A percentile compares a stretch with the other conserved stretches of the same genome.
These are phyloP conservation scores for Lepidium africanum DNA, from an alignment of 345 rosid genomes.

Conservation along the genomic window DNA sequence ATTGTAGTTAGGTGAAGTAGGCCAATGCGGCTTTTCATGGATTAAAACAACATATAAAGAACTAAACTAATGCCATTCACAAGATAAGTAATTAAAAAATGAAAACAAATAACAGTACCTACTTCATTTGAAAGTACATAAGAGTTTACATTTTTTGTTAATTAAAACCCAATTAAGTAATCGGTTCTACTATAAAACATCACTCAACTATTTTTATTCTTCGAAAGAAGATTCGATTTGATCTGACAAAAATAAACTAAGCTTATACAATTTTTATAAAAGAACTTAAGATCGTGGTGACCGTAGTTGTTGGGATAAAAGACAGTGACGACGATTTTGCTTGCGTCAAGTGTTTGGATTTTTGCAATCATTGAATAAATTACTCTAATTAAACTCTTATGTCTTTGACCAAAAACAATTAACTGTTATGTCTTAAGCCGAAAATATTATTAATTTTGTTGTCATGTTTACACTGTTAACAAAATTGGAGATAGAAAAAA, in stretches of 20 bases:
- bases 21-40: conserved; percentile 17
- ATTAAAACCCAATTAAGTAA: neutral
- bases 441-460: too few species aligned
- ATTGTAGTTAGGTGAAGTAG: conserved; percentile 23
- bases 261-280: neutral
- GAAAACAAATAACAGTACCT: neutral
- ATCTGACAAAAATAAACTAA: neutral
- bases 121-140: conserved; percentile 11
- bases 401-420: too few species aligned
- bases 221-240: conserved; percentile 4
- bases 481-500: too few species aligned
- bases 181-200: neutral
- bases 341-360: conserved; percentile 28
- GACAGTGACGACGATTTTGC: conserved; percentile 20
- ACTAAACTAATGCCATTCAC: neutral
- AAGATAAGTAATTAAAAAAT: neutral
- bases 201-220: neutral
- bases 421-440: too few species aligned
- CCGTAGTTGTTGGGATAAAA: conserved; percentile 26
- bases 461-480: too few species aligned
- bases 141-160: too few species aligned
- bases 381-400: neutral
- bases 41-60: neutral
- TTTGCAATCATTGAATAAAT: conserved; percentile 16
- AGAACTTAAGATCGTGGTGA: conserved; percentile 22